A percentile compares a stretch with the other conserved stretches of the same genome.
phyloP scores from a whole-genome alignment of 2,329 filamentous ascomycete genomes.

The Phaeomoniella chlamydospora region DNA sequence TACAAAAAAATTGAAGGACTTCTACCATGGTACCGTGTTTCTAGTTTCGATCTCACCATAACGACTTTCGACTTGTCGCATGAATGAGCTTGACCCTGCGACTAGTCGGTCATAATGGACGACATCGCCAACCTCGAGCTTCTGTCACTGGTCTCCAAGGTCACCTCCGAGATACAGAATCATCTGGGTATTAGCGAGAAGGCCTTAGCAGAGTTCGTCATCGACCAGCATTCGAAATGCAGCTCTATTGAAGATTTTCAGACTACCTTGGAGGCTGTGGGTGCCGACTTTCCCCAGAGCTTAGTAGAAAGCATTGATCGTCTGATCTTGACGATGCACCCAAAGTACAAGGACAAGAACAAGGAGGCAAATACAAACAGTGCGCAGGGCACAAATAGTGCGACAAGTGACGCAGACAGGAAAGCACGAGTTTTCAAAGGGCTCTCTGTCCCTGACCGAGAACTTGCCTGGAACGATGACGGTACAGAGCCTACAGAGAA shows the following conservation, averaged over 20 bases:
- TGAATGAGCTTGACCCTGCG: too few species aligned
- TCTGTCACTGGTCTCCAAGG: constrained; percentile 84
- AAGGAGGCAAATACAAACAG: constrained; percentile 24
- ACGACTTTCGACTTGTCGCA: too few species aligned
- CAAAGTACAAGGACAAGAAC: constrained; percentile 58
- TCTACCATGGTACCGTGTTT: too few species aligned
- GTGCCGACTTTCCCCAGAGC: constrained; percentile 71
- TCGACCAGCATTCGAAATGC: constrained; percentile 73
- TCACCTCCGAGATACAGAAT: constrained; percentile 88
- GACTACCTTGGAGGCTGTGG: constrained; percentile 57
- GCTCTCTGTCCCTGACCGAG: constrained; percentile 70
- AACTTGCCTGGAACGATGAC: constrained; percentile 38
- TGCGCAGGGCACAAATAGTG: constrained; percentile 24
- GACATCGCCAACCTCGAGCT: constrained; percentile 85
- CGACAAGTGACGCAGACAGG: constrained; percentile 19
- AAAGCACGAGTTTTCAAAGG: constrained; percentile 86
- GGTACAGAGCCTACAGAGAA: constrained; percentile 15
- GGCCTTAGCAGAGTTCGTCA: constrained; percentile 90
- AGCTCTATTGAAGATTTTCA: constrained; percentile 59
- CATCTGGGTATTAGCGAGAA: constrained; percentile 86
- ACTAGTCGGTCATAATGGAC: constrained; percentile 66
- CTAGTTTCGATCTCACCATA: too few species aligned
- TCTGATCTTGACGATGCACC: constrained; percentile 77
- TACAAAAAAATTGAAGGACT: too few species aligned
- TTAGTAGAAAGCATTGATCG: constrained; percentile 85